These are phyloP conservation scores for Metschnikowia peoriensis DNA, from an alignment of 805 yeast species.

Conservation along the genomic window DNA sequence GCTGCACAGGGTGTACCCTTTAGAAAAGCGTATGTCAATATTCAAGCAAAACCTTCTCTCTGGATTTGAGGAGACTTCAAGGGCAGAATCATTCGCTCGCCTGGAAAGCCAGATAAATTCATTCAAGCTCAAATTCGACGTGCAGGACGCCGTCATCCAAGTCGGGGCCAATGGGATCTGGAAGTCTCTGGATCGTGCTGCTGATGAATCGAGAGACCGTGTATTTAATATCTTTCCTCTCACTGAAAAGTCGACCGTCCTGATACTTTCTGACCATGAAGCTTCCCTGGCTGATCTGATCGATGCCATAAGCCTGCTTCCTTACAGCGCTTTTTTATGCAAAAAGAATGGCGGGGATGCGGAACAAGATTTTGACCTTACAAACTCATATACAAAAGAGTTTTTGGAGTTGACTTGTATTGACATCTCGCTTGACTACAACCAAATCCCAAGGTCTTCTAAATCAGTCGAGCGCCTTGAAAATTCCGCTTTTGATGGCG, in stretches of 20 bases:
- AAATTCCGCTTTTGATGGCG: conserved; percentile 59
- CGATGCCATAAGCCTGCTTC: conserved; percentile 1
- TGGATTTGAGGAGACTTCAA: conserved; percentile 52
- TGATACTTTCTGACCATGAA: conserved; percentile 10
- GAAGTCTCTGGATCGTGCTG: conserved; percentile 4
- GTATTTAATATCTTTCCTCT: conserved; percentile 12
- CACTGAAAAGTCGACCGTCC: conserved; percentile 11
- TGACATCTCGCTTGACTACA: conserved; percentile 7
- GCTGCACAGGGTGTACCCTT: conserved; percentile 49
- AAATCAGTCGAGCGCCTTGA: conserved; percentile 31
- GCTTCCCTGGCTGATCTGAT: neutral
- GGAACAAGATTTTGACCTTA: conserved; percentile 31
- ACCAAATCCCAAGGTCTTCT: conserved; percentile 51
- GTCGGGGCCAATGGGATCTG: conserved; percentile 10
- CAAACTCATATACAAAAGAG: conserved; percentile 34
- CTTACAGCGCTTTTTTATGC: conserved; percentile 15
- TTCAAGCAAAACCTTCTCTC: conserved; percentile 49
- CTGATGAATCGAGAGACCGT: neutral
- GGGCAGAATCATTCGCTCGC: conserved; percentile 21
- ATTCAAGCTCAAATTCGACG: conserved; percentile 12
- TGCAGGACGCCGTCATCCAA: conserved; percentile 10
- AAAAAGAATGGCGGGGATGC: conserved; percentile 7
- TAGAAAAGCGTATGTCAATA: conserved; percentile 56
- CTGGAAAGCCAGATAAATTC: neutral
- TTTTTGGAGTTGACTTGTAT: conserved; percentile 23